These are phyloP conservation scores for Physcia stellaris DNA, from an alignment of 495 filamentous ascomycete species.

Conservation along the genomic window DNA sequence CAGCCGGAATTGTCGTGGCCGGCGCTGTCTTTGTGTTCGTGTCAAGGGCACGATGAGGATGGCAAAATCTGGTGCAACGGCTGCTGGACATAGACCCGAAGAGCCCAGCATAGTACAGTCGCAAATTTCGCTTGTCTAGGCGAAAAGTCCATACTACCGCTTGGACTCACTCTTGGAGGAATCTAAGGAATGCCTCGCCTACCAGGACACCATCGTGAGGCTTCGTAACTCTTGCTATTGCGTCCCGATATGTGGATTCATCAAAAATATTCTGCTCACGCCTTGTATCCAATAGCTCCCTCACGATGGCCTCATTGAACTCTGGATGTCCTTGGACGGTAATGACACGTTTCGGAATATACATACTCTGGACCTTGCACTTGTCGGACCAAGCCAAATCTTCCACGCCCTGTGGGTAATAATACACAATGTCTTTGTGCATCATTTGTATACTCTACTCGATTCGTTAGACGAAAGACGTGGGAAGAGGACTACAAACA, in stretches of 20 bases:
- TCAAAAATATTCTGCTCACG: conserved; percentile 50
- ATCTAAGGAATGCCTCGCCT: conserved; percentile 54
- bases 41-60: no score
- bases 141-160: no score
- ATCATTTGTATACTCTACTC: conserved; percentile 58
- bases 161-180: no score
- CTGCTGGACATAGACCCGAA: no score
- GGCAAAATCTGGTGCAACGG: no score
- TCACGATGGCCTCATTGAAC: conserved; percentile 62
- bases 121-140: no score
- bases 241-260: conserved; percentile 49
- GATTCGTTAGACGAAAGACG: background rate
- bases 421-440: conserved; percentile 70
- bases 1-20: conserved; percentile 53
- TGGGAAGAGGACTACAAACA: no score
- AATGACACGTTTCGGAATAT: conserved; percentile 48
- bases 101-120: no score
- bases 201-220: conserved; percentile 66
- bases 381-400: conserved; percentile 49
- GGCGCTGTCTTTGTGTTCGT: conserved; percentile 46
- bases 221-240: conserved; percentile 46
- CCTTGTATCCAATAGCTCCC: conserved; percentile 48
- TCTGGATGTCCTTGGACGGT: conserved; percentile 90
- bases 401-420: conserved; percentile 46
- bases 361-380: conserved; percentile 74